phyloP scores from a whole-genome alignment of 164 flowering plant species.

The Chimonanthus praecox region DNA sequence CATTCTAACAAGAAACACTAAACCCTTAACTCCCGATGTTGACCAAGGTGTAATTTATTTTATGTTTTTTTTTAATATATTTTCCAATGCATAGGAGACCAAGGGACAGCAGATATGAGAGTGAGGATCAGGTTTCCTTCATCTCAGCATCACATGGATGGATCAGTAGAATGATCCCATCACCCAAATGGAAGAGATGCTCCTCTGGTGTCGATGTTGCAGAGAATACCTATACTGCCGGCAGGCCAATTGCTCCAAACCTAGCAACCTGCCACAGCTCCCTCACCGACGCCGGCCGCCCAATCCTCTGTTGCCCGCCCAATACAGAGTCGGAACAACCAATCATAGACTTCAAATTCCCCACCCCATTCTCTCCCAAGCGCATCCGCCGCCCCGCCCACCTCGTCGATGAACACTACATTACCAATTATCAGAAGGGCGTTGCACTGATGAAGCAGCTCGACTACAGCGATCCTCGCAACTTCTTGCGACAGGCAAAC shows the following conservation, averaged over 20 bases:
- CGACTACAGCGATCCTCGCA: constrained; percentile 4
- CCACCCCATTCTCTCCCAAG: constrained; percentile 18
- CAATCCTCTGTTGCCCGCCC: constrained; percentile 54
- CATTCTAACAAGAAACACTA: neutral
- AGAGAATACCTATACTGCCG: neutral
- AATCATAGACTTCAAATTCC: constrained; percentile 39
- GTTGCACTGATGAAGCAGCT: constrained; percentile 4
- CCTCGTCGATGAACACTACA: constrained; percentile 25
- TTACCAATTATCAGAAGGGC: constrained; percentile 31
- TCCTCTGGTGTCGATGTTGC: neutral
- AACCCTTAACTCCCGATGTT: neutral
- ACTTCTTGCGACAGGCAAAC: constrained; percentile 4
- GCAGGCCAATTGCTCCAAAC: constrained; percentile 7
- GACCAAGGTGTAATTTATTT: neutral
- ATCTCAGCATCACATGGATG: neutral
- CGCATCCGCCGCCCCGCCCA: constrained; percentile 57
- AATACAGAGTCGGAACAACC: constrained; percentile 10
- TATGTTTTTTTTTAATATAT: neutral
- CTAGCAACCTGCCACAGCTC: constrained; percentile 14
- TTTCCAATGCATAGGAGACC: neutral
- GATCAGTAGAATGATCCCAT: neutral
- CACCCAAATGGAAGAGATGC: neutral
- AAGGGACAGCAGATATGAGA: neutral
- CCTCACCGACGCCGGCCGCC: constrained; percentile 1
- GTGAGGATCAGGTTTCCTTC: neutral